Conservation (phyloP, 2,329 filamentous ascomycete genomes). For the Penicillium polonicum region DNA sequence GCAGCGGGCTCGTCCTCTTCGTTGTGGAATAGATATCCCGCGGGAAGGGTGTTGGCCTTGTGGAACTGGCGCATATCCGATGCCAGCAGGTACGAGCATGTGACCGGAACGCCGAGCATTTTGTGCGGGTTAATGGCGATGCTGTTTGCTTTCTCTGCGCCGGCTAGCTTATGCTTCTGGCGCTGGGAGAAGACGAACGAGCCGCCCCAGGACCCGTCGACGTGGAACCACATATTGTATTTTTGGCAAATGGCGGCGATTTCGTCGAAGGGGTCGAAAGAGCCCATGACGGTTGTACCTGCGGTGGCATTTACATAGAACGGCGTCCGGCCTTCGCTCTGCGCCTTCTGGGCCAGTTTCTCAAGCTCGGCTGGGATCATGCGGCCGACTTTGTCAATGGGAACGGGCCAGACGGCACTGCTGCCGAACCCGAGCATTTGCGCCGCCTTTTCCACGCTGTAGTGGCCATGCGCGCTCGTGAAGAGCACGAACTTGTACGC, state of each 20-base stretch:
- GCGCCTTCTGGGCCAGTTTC: constrained; percentile 60
- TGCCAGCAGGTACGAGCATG: constrained; percentile 84
- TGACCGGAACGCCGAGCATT: constrained; percentile 89
- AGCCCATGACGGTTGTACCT: constrained; percentile 88
- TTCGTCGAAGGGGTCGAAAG: constrained; percentile 74
- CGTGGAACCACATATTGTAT: constrained; percentile 82
- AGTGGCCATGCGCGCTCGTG: constrained; percentile 87
- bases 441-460: constrained; percentile 92
- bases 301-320: constrained; percentile 96
- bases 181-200: constrained; percentile 72
- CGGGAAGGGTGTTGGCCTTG: constrained; percentile 78
- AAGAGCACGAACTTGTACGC: constrained; percentile 71
- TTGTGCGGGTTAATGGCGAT: constrained; percentile 94
- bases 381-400: constrained; percentile 68
- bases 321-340: constrained; percentile 69
- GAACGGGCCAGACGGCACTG: constrained; percentile 68
- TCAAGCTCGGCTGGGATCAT: constrained; percentile 70
- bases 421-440: constrained; percentile 83
- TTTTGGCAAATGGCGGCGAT: constrained; percentile 69
- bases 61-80: constrained; percentile 76
- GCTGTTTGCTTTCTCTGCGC: constrained; percentile 72
- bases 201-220: constrained; percentile 91
- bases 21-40: constrained; percentile 80
- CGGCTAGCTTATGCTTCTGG: constrained; percentile 64
- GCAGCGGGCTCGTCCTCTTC: constrained; percentile 41